phyloP scores from a whole-genome alignment of 768 basidiomycete species.

The Pleurotus platypus region DNA sequence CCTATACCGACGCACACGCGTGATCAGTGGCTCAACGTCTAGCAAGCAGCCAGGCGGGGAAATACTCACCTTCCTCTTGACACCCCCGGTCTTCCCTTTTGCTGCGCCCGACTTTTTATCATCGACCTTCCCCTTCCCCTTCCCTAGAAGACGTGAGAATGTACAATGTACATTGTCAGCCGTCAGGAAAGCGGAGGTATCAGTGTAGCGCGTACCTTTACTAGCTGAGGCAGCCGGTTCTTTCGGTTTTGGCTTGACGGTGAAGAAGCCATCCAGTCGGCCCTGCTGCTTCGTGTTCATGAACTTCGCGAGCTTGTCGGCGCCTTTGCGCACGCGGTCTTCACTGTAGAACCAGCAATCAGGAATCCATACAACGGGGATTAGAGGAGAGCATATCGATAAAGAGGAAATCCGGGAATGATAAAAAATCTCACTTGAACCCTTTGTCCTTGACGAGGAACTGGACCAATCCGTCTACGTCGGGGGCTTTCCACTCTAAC shows the following conservation, averaged over 20 bases:
- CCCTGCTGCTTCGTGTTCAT: conserved; percentile 93
- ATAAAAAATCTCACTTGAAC: conserved; percentile 69
- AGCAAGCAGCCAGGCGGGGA: not conserved
- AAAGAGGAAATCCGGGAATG: conserved; percentile 8
- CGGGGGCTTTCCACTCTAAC: conserved; percentile 94
- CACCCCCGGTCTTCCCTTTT: conserved; percentile 23
- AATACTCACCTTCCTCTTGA: conserved; percentile 52
- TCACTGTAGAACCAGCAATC: conserved; percentile 53
- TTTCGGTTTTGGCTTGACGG: conserved; percentile 60
- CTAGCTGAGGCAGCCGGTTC: not conserved
- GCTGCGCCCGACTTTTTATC: not conserved
- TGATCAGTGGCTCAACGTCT: not conserved
- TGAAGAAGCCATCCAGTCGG: conserved; percentile 93
- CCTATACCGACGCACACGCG: conserved; percentile 18
- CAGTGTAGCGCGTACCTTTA: conserved; percentile 13
- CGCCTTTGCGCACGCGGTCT: conserved; percentile 93
- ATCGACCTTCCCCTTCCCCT: conserved; percentile 33
- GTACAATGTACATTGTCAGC: conserved; percentile 8
- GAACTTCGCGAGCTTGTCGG: conserved; percentile 87
- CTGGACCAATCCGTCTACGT: conserved; percentile 88
- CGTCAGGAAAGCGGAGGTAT: conserved; percentile 14
- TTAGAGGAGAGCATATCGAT: not conserved
- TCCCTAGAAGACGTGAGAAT: conserved; percentile 9
- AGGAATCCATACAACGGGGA: conserved; percentile 2
- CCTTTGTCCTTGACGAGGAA: conserved; percentile 95